Conservation (phyloP, 2,329 filamentous ascomycete species). For the Diplodia intermedia region DNA sequence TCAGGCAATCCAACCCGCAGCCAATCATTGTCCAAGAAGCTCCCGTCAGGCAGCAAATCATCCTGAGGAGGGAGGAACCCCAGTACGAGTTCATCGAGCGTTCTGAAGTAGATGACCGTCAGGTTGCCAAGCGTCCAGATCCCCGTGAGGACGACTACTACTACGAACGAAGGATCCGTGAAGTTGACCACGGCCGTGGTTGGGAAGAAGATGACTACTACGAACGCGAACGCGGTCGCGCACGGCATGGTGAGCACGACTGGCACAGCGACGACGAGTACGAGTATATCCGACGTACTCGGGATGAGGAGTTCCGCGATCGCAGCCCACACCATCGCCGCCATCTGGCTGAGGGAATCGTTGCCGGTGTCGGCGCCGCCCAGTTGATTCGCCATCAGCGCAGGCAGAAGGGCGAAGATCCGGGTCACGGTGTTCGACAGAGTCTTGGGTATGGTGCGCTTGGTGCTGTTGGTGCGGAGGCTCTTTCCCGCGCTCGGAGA, state of each 20-base stretch:
- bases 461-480: conserved; percentile 67
- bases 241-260: conserved; percentile 44
- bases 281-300: conserved; percentile 65
- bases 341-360: conserved; percentile 67
- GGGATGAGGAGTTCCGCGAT: conserved; percentile 43
- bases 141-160: conserved; percentile 66
- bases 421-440: conserved; percentile 59
- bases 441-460: conserved; percentile 66
- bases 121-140: conserved; percentile 48
- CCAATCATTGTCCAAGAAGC: conserved; percentile 64
- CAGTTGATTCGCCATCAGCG: conserved; percentile 65
- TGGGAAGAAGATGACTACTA: conserved; percentile 48
- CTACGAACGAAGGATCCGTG: conserved; percentile 63
- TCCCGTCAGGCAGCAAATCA: conserved; percentile 54
- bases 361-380: conserved; percentile 66
- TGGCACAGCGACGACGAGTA: conserved; percentile 66
- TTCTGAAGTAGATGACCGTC: conserved; percentile 60
- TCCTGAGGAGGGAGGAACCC: conserved; percentile 60
- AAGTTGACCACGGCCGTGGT: conserved; percentile 59
- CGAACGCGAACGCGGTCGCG: conserved; percentile 47
- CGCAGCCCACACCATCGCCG: conserved; percentile 59
- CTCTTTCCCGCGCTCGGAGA: conserved; percentile 59
- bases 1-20: conserved; percentile 56
- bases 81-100: conserved; percentile 67
- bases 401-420: conserved; percentile 62